Evolutionary conservation across 164 flowering plant species (phyloP).

Genomic region (Chloranthus sessilifolius): DNA sequence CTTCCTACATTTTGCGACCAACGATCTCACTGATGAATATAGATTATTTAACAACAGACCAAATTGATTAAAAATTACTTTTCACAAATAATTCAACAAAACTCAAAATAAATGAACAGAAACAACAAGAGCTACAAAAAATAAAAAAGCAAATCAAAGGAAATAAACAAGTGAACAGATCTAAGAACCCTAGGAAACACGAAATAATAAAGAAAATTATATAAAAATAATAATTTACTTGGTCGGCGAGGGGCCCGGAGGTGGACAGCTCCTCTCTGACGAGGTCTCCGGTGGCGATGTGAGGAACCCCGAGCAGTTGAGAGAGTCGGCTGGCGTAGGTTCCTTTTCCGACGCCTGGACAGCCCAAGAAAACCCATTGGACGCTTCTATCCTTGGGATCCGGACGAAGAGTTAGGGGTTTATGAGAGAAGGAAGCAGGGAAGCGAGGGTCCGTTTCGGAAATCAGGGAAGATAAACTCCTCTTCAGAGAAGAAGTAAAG

Average conservation of each 20-base stretch:
- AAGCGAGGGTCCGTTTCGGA: conserved; percentile 23
- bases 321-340: conserved; percentile 87
- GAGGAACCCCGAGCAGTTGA: conserved; percentile 78
- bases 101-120: too few relatives aligned
- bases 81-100: too few relatives aligned
- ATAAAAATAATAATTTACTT: conserved; percentile 42
- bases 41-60: too few relatives aligned
- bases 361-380: conserved; percentile 96
- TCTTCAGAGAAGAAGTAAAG: not conserved
- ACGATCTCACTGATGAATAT: too few relatives aligned
- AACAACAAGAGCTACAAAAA: too few relatives aligned
- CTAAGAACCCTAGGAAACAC: too few relatives aligned
- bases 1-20: too few relatives aligned
- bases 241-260: conserved; percentile 57
- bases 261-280: conserved; percentile 78
- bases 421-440: conserved; percentile 16
- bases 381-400: conserved; percentile 36
- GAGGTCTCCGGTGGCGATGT: conserved; percentile 96
- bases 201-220: too few relatives aligned
- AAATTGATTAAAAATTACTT: too few relatives aligned
- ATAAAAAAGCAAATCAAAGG: too few relatives aligned
- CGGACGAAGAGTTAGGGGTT: conserved; percentile 9
- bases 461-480: conserved; percentile 15
- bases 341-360: conserved; percentile 96
- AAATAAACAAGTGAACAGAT: too few relatives aligned